Evolutionary conservation across 805 yeast species (phyloP).

Genomic region (Blastobotrys muscicola): DNA sequence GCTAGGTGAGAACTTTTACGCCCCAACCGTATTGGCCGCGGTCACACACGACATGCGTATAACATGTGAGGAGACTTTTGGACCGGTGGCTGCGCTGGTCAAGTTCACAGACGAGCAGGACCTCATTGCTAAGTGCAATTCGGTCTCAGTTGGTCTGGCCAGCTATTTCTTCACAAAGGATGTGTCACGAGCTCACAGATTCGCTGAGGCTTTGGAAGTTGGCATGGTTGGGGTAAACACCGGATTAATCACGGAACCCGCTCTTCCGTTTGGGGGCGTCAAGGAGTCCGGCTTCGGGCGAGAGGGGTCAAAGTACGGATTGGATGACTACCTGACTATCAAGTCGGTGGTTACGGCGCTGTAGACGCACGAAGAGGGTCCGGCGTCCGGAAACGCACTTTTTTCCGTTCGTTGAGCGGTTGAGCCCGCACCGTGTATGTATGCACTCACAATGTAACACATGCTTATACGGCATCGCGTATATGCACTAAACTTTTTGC

Average conservation of each 20-base stretch:
- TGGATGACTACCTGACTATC: constrained; percentile 60
- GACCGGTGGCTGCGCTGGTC: constrained; percentile 69
- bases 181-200: constrained; percentile 43
- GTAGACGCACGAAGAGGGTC: neutral
- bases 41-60: constrained; percentile 51
- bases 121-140: constrained; percentile 53
- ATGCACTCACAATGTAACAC: neutral
- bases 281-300: constrained; percentile 74
- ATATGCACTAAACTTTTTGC: neutral
- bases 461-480: neutral
- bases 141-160: constrained; percentile 64
- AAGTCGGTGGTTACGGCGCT: constrained; percentile 44
- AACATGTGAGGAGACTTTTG: constrained; percentile 66
- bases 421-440: too few relatives aligned
- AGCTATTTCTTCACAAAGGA: constrained; percentile 62
- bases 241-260: constrained; percentile 55
- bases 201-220: constrained; percentile 58
- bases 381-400: neutral
- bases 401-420: neutral
- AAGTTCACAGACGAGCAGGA: constrained; percentile 58
- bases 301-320: constrained; percentile 68
- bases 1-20: constrained; percentile 59
- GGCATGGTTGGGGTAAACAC: constrained; percentile 83
- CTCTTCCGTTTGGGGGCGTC: constrained; percentile 54
- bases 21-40: constrained; percentile 56